These are phyloP conservation scores for Fusarium mangiferae DNA, from an alignment of 2,329 filamentous ascomycete species.

Conservation along the genomic window DNA sequence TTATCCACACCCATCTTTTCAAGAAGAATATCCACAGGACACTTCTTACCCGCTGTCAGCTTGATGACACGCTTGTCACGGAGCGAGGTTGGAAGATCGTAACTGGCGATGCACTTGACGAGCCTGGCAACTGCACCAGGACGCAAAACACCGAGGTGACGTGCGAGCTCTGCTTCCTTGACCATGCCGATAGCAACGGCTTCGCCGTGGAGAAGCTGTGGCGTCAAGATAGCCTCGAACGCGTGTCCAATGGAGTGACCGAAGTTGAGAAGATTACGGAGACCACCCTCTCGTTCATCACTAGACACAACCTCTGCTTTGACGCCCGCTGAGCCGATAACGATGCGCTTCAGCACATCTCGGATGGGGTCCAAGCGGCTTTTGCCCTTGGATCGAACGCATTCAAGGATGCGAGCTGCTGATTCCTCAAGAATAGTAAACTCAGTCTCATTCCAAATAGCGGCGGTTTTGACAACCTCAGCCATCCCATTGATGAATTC, in stretches of 20 bases:
- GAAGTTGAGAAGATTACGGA: conserved; percentile 96
- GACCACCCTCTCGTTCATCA: conserved; percentile 92
- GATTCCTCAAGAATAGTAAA: conserved; percentile 87
- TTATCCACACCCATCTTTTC: conserved; percentile 98
- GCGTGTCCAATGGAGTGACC: conserved; percentile 98
- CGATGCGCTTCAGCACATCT: conserved; percentile 78
- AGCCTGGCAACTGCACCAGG: conserved; percentile 90
- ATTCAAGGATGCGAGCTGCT: conserved; percentile 75
- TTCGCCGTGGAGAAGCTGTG: conserved; percentile 94
- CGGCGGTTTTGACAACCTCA: conserved; percentile 96
- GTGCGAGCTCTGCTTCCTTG: conserved; percentile 93
- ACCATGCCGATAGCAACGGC: conserved; percentile 98
- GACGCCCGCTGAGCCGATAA: conserved; percentile 89
- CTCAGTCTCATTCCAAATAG: conserved; percentile 91
- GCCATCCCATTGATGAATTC: conserved; percentile 99
- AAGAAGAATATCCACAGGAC: conserved; percentile 85
- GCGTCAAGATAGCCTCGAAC: conserved; percentile 93
- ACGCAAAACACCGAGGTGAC: conserved; percentile 85
- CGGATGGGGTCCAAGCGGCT: conserved; percentile 76
- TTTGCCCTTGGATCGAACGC: conserved; percentile 50
- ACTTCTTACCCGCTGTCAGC: conserved; percentile 86
- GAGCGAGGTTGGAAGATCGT: conserved; percentile 86
- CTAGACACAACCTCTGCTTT: conserved; percentile 95
- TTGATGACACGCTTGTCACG: conserved; percentile 84
- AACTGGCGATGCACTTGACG: conserved; percentile 93